Conservation (phyloP, 2,329 filamentous ascomycete species). For the Camillea tinctor region DNA sequence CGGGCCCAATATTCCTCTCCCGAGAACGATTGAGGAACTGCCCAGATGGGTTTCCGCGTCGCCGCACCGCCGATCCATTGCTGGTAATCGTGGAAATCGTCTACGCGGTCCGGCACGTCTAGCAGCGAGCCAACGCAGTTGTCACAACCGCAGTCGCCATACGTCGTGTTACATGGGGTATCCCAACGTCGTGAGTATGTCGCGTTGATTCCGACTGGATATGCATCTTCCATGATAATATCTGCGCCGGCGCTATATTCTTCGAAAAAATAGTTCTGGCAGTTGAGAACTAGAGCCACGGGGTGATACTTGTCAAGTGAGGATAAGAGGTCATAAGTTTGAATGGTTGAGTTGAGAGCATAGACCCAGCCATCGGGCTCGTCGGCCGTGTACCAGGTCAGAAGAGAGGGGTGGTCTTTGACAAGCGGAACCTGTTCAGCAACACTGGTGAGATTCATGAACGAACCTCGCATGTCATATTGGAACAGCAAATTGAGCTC, state of each 20-base stretch:
- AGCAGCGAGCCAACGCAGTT: constrained; percentile 53
- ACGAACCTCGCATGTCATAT: neutral
- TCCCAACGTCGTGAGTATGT: constrained; percentile 51
- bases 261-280: constrained; percentile 59
- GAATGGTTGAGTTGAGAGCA: constrained; percentile 41
- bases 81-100: constrained; percentile 39
- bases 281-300: constrained; percentile 58
- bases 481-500: neutral
- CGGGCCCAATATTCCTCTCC: constrained; percentile 49
- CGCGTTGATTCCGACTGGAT: constrained; percentile 58
- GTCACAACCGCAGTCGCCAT: constrained; percentile 64
- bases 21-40: constrained; percentile 46
- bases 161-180: constrained; percentile 56
- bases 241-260: constrained; percentile 55
- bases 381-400: neutral
- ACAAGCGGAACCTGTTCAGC: neutral
- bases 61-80: constrained; percentile 42
- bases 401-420: neutral
- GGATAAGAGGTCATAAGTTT: constrained; percentile 8
- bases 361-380: neutral
- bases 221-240: constrained; percentile 59
- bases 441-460: neutral
- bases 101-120: constrained; percentile 47
- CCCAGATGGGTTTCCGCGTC: constrained; percentile 36
- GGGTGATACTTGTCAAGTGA: constrained; percentile 60